Percentiles rank a stretch among this genome's conserved stretches.
Conservation (phyloP, 805 yeast species). For the Brettanomyces naardenensis region DNA sequence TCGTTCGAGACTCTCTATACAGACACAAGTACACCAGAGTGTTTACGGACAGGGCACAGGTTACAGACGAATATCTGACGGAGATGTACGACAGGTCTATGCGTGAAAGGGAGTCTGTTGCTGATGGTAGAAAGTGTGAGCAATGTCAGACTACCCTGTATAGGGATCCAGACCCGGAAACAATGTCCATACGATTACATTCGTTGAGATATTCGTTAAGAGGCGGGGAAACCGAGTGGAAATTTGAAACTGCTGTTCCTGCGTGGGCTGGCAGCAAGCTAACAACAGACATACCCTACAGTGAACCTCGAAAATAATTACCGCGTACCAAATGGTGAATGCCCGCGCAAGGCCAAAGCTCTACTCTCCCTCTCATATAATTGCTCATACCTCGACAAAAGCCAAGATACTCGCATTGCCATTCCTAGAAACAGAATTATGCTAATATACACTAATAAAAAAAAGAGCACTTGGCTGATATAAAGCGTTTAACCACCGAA, state of each 20-base stretch:
- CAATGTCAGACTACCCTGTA: slow-evolving; percentile 25
- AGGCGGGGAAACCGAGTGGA: background rate
- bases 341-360: too few relatives aligned
- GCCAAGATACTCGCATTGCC: background rate
- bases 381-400: too few relatives aligned
- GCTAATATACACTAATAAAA: slow-evolving; percentile 5
- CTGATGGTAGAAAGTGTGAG: slow-evolving; percentile 18
- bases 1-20: slow-evolving; percentile 26
- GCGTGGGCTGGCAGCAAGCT: background rate
- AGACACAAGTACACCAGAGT: slow-evolving; percentile 8
- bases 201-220: slow-evolving; percentile 27
- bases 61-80: slow-evolving; percentile 4
- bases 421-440: slow-evolving; percentile 3
- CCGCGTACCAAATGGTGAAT: too few relatives aligned
- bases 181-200: slow-evolving; percentile 36
- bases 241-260: background rate
- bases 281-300: background rate
- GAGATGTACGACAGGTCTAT: slow-evolving; percentile 10
- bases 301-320: too few relatives aligned
- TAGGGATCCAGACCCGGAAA: slow-evolving; percentile 20
- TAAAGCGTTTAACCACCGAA: slow-evolving; percentile 81
- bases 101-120: slow-evolving; percentile 11
- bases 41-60: slow-evolving; percentile 3
- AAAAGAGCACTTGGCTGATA: slow-evolving; percentile 3
- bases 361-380: too few relatives aligned